Conservation (phyloP, 306 rosid genomes). For the Pueraria montana region DNA sequence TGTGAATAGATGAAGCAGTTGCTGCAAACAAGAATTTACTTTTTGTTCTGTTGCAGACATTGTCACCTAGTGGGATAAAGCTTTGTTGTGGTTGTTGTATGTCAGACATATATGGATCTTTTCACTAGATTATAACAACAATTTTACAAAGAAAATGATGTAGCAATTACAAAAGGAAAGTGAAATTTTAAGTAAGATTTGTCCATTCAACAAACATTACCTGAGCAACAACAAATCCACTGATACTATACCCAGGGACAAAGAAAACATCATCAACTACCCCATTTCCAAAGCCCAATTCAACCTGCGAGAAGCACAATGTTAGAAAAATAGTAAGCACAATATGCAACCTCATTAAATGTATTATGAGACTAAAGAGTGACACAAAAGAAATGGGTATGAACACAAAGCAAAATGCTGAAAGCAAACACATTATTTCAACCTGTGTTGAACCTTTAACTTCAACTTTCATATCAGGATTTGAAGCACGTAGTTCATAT, state of each 20-base stretch:
- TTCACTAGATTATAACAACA: conserved; percentile 23
- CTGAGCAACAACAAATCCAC: conserved; percentile 96
- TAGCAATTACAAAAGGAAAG: conserved; percentile 18
- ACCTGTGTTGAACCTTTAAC: conserved; percentile 88
- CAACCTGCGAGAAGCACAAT: conserved; percentile 73
- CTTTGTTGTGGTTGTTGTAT: neutral
- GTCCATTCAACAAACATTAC: conserved; percentile 59
- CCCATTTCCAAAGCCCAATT: conserved; percentile 86
- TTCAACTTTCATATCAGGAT: conserved; percentile 82
- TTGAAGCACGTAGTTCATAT: conserved; percentile 81
- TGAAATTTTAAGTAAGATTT: conserved; percentile 7
- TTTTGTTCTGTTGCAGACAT: conserved; percentile 7
- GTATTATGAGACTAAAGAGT: conserved; percentile 21
- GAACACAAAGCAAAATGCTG: conserved; percentile 39
- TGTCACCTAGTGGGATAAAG: neutral
- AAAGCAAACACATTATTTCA: conserved; percentile 44
- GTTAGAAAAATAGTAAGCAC: conserved; percentile 39
- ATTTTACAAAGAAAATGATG: conserved; percentile 18
- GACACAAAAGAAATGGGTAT: conserved; percentile 28
- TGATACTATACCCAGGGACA: conserved; percentile 85
- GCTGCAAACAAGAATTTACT: conserved; percentile 44
- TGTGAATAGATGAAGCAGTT: conserved; percentile 37
- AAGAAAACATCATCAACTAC: conserved; percentile 74
- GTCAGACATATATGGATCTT: conserved; percentile 12
- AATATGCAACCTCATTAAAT: conserved; percentile 35